Conservation (phyloP, 495 filamentous ascomycete genomes). For the Penicillium psychrofluorescens region DNA sequence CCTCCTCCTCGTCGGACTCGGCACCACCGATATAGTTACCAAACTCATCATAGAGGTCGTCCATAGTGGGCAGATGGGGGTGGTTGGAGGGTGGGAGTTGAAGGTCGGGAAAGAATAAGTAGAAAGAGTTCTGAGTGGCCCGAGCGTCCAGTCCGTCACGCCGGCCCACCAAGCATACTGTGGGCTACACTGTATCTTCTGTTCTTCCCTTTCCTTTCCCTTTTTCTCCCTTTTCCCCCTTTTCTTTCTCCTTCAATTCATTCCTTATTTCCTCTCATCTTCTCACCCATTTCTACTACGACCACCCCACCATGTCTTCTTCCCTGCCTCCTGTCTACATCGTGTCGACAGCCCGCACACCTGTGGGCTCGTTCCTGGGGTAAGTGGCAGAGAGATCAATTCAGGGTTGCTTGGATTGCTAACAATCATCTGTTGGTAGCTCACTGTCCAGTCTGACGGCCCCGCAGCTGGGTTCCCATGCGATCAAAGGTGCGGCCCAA, state of each 20-base stretch:
- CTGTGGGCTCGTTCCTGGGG: slow-evolving; percentile 90
- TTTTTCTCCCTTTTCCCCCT: slow-evolving; percentile 5
- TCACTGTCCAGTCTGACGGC: slow-evolving; percentile 81
- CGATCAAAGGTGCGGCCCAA: slow-evolving; percentile 68
- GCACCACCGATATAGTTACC: slow-evolving; percentile 94
- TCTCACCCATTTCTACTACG: not conserved
- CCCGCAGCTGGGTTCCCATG: slow-evolving; percentile 79
- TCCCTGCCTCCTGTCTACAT: slow-evolving; percentile 82
- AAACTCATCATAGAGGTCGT: slow-evolving; percentile 87
- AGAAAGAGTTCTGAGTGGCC: not conserved
- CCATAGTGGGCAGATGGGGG: slow-evolving; percentile 45
- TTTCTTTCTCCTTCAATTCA: not conserved
- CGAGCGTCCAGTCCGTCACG: slow-evolving; percentile 6
- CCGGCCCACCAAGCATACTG: slow-evolving; percentile 8
- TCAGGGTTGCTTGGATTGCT: slow-evolving; percentile 10
- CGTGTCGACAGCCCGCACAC: slow-evolving; percentile 83
- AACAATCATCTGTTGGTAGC: slow-evolving; percentile 33
- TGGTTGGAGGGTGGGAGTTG: slow-evolving; percentile 10
- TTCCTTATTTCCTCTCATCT: not conserved
- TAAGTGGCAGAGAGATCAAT: slow-evolving; percentile 27
- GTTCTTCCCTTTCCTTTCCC: slow-evolving; percentile 5
- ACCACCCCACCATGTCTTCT: slow-evolving; percentile 41
- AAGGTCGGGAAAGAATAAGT: too few species aligned
- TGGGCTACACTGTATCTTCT: slow-evolving; percentile 23
- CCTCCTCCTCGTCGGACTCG: slow-evolving; percentile 81